phyloP scores from a whole-genome alignment of 441 rosid genomes.

The Viola pubescens region DNA sequence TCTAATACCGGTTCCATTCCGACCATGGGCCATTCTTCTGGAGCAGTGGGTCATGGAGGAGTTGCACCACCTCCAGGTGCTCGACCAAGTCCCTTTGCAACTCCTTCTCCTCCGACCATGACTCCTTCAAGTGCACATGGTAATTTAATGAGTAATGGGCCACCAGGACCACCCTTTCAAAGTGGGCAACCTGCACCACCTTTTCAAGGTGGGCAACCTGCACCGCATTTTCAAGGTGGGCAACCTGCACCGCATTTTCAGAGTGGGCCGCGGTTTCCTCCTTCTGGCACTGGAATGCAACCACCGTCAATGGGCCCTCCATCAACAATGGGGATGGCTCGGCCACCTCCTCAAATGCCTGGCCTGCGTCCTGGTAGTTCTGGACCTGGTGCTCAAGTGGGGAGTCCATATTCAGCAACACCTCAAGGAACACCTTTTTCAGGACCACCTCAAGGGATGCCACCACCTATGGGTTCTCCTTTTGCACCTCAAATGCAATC shows the following conservation, averaged over 20 bases:
- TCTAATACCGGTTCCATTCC: constrained; percentile 27
- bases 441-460: constrained; percentile 33
- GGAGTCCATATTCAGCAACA: constrained; percentile 29
- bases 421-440: constrained; percentile 28
- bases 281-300: constrained; percentile 30
- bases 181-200: constrained; percentile 60
- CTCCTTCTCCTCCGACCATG: constrained; percentile 34
- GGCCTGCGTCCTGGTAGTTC: constrained; percentile 37
- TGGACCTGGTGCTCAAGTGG: constrained; percentile 25
- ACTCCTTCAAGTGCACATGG: constrained; percentile 39
- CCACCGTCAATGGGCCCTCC: constrained; percentile 55
- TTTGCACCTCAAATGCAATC: constrained; percentile 53
- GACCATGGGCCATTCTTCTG: constrained; percentile 18
- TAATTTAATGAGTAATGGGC: constrained; percentile 59
- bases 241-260: constrained; percentile 44
- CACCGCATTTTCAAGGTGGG: constrained; percentile 45
- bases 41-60: constrained; percentile 18
- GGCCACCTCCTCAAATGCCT: constrained; percentile 43
- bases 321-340: constrained; percentile 28
- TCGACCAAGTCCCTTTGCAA: constrained; percentile 33
- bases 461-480: constrained; percentile 37
- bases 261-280: constrained; percentile 45
- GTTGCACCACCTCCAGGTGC: constrained; percentile 34
- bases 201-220: constrained; percentile 48
- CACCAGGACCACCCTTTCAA: constrained; percentile 36